Evolutionary conservation across 1,139 yeast genomes (phyloP), one percentile per base, ranked within the genome.

Genomic region (Sporopachydermia cereana): DNA sequence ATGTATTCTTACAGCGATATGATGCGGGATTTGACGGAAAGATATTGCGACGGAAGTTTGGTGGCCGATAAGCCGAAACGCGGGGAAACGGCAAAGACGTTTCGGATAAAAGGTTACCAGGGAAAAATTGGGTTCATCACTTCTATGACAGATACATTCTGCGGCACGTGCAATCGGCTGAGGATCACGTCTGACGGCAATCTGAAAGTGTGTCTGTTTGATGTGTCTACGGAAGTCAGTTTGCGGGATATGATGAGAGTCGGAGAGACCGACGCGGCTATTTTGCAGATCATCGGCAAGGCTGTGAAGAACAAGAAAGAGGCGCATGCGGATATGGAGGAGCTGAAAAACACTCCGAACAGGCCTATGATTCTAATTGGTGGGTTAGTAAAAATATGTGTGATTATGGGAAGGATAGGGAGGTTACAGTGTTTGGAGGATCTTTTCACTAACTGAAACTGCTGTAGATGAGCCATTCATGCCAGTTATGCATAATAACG

Each of bases 311-410:
- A 56, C 42, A 72, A 72, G 50, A 67, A 65, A 55, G 71, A 61
- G 45, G 67, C 68, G 49, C 77, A 72, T 55, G 77, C 76, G 1
- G 77, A 72, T 2, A 52, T 72, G 43, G 72, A 66, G 21, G 68
- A 63, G 42, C 57, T 72, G 42, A 70, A 68, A 43, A 61, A 63
- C 34, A 55, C 65, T 60, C 67, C 71, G 43, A 72, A 72, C 52
- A 55, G 77, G 45, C 76, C 77, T 14, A 72, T 72, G 77, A 71
- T 72, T 41, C 53, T 72, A 51, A 72, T 72, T 47, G 77, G 77
- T 50, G 77, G 76, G 59, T 69, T 57, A 55, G 56, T 53, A 34
- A 25, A 7, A 25, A 14, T 25, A 7, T 25, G 29, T 7, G 29
- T n/a, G n/a, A n/a, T n/a, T n/a, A n/a, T n/a, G n/a, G n/a, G n/a